Base-by-base conservation (phyloP, 2,329 filamentous ascomycete genomes). In the Verticillium nubilum region DNA sequence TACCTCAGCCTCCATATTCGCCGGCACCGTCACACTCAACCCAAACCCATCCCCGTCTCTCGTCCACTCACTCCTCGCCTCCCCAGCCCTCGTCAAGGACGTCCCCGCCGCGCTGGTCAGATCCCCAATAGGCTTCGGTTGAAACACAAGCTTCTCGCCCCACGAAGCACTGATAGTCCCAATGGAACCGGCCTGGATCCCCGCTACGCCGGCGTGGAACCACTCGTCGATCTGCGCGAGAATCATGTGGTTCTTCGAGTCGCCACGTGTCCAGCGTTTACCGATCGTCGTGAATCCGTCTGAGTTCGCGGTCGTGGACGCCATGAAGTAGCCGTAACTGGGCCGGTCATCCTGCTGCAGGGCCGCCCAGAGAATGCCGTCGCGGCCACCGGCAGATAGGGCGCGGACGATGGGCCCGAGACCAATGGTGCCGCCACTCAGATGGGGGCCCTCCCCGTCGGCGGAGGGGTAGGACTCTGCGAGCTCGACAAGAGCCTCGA, bases 201-300 rank as follows among this genome's bases (percentile, higher is more conserved):
- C 59, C 25, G 59, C 59, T 10, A 60, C 19, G 25, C 42, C 42
- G 5, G 59, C 59, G 26, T 60, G 59, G 42, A 60, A 58, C 59
- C 59, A 60, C 52, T 60, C 59, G 47, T 60, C 59, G 26, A 60
- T 54, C 59, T 60, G 59, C 31, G 59, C 59, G 27, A 60, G 59
- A 5, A 60, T 60, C 59, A 60, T 60, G 59, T 60, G 59, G 50
- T 60, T 60, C 59, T 58, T 58, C 10, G 59, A 60, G 13, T 29
- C 50, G 27, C 55, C 17, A 15, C 55, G 55, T 2, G 42, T 56
- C 59, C 59, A 60, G 4, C 35, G 37, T 19, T 60, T 56, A 17
- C 59, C 59, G 17, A 60, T 57, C 4, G 59, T 60, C 31, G 59
- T 60, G 50, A 58, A 58, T 13, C 56, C 56, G 1, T 52, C 19